Conservation (phyloP, 2,329 filamentous ascomycete genomes). For the Periglandula ipomoeae region DNA sequence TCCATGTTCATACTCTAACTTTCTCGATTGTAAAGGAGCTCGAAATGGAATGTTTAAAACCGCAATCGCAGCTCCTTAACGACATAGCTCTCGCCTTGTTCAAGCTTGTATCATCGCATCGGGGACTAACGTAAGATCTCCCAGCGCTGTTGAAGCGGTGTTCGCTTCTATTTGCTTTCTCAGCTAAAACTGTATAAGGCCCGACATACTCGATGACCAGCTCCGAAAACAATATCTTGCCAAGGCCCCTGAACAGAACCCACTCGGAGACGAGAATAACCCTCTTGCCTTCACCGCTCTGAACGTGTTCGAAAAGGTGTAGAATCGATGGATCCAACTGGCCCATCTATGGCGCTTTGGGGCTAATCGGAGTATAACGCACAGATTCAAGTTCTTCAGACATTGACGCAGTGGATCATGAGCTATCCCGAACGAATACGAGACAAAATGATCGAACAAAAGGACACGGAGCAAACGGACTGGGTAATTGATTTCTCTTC, state of each 20-base stretch:
- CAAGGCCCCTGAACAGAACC: conserved; percentile 73
- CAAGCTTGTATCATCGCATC: conserved; percentile 89
- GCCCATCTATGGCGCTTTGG: background rate
- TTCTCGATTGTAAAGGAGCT: conserved; percentile 55
- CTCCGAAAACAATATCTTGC: conserved; percentile 77
- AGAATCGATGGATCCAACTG: conserved; percentile 4
- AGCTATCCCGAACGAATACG: conserved; percentile 79
- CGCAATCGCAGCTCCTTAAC: conserved; percentile 62
- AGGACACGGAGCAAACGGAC: conserved; percentile 67
- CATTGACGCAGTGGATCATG: conserved; percentile 83
- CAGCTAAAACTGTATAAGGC: conserved; percentile 38
- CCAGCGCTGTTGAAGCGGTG: background rate
- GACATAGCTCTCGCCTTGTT: conserved; percentile 80
- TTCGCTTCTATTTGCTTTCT: conserved; percentile 6
- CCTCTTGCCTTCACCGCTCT: conserved; percentile 71
- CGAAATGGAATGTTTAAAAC: conserved; percentile 79
- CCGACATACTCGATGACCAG: conserved; percentile 88
- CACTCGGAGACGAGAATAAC: conserved; percentile 70
- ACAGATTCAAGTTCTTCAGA: conserved; percentile 69
- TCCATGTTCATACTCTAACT: background rate
- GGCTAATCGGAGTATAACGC: background rate
- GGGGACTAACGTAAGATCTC: conserved; percentile 71
- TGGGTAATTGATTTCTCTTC: conserved; percentile 55
- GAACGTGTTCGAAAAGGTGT: conserved; percentile 70
- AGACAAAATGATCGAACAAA: conserved; percentile 75